phyloP scores from a whole-genome alignment of 2,329 filamentous ascomycete species.

The Ophiostoma sp. region DNA sequence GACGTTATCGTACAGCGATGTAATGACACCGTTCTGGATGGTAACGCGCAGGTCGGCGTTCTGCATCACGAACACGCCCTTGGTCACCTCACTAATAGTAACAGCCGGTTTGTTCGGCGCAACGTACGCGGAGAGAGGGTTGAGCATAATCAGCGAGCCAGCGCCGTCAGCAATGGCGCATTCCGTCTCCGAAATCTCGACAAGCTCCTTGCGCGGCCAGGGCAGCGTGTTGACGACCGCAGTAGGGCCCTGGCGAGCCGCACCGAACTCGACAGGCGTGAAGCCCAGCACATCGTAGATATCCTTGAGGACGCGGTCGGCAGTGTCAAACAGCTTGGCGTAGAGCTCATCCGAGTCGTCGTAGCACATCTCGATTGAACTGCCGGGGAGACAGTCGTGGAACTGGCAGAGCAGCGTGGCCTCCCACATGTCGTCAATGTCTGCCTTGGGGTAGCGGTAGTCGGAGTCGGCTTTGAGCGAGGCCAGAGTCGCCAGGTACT shows the following conservation, averaged over 20 bases:
- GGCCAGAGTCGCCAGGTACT: conserved; percentile 82
- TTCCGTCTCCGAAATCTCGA: conserved; percentile 59
- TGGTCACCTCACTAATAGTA: conserved; percentile 50
- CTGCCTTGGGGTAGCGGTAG: conserved; percentile 89
- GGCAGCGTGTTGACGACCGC: conserved; percentile 73
- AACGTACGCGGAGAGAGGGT: conserved; percentile 47
- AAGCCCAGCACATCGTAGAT: conserved; percentile 69
- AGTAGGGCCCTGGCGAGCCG: conserved; percentile 36
- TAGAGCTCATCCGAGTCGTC: conserved; percentile 92
- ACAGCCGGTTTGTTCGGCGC: conserved; percentile 48
- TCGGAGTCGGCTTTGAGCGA: conserved; percentile 64
- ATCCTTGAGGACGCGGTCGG: conserved; percentile 68
- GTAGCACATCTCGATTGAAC: conserved; percentile 96
- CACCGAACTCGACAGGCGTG: conserved; percentile 55
- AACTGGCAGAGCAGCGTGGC: conserved; percentile 89
- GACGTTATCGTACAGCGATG: conserved; percentile 75
- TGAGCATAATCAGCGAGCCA: conserved; percentile 54
- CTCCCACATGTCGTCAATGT: conserved; percentile 98
- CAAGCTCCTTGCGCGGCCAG: conserved; percentile 76
- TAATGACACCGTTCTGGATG: conserved; percentile 74
- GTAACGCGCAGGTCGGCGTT: conserved; percentile 76
- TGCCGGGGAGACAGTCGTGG: conserved; percentile 94
- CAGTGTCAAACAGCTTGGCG: conserved; percentile 75
- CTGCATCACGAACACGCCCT: conserved; percentile 72
- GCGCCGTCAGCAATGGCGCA: conserved; percentile 58